Base-by-base conservation (phyloP, 495 filamentous ascomycete genomes). In the Hypoxylon intermedium region DNA sequence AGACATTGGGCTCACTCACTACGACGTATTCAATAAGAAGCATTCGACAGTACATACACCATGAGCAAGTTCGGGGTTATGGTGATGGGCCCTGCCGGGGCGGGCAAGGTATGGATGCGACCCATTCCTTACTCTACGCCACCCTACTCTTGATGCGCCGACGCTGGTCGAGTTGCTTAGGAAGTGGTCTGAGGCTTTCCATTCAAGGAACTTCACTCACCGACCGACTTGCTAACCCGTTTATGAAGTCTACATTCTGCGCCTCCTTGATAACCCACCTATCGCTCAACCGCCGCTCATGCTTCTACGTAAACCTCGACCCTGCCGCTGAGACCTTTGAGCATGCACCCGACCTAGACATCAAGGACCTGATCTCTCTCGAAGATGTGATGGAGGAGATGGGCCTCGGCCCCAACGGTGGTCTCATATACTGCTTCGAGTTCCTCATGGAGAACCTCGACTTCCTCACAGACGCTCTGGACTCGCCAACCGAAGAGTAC, bases 381-480 rank as follows among this genome's bases (percentile, higher is more conserved):
- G 89, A 96, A 68, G 94, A 98, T 85, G 94, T 96, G 20, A 98
- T 98, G 94, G 94, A 97, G 53, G 94, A 98, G 76, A 84, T 97
- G 82, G 83, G 85, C 37, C 82, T 97, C 5, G 94, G 94, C 3
- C 94, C 94, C 20, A 98, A 98, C 68, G 94, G 94, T 31, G 94
- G 93, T 6, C 81, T 98, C 21, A 96, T 98, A 68, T 97, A 94
- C 82, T 98, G 94, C 77, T 97, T 98, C 78, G 94, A 98, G 63
- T 91, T 89, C 75, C 84, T 98, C 11, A 87, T 97, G 65, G 89
- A 98, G 72, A 97, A 98, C 70, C 86, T 98, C 58, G 93, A 97
- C 71, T 98, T 96, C 79, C 79, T 98, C 30, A 91, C 90, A 36
- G 90, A 96, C 44, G 82, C 86, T 0, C 86, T 98, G 13, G 92